Base-by-base conservation (phyloP, 2,329 filamentous ascomycete genomes). In the Penicillium oxalicum region DNA sequence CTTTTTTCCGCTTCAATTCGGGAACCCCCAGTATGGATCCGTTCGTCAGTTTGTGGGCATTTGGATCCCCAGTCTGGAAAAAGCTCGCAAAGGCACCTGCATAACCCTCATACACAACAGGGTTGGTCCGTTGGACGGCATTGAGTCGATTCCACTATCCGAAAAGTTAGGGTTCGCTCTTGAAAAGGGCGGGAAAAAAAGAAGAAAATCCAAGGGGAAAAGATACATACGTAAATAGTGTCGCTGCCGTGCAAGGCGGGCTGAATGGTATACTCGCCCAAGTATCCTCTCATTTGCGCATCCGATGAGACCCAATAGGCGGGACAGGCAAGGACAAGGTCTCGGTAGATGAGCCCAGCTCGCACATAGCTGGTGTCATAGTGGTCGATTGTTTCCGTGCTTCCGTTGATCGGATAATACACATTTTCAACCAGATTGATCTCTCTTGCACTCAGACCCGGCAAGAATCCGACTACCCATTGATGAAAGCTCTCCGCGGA, bases 171-270 rank as follows among this genome's bases (percentile, higher is more conserved):
- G n/a, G 5, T 33, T 11, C 9, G 6, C 4, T 4, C 9, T 1
- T 33, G 9, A 4, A 6, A 9, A 5, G 2, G 25, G n/a, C 13
- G 18, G 18, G 18, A 18, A 18, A 1, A 18, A 18, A 18, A 18
- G n/a, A 2, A 2, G 5, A 25, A 13, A 27, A 18, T 13, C 7
- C 18, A 27, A 7, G 34, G 18, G 18, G 18, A 18, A 37, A 13
- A 3, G 7, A 5, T 18, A 69, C 71, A 55, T 60, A 80, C 77
- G 61, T 77, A 83, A 39, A 72, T 71, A 4, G 75, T 77, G 61
- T 84, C 81, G 48, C 72, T 77, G 0, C 74, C 81, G 61, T 84
- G 81, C 50, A 73, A 78, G 0, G 81, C 80, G 0, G 81, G 81
- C 5, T 67, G 59, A 45, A 83, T 82, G 0, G 75, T 78, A 55